Conservation (phyloP, 345 rosid species). For the Gossypium herbaceum region DNA sequence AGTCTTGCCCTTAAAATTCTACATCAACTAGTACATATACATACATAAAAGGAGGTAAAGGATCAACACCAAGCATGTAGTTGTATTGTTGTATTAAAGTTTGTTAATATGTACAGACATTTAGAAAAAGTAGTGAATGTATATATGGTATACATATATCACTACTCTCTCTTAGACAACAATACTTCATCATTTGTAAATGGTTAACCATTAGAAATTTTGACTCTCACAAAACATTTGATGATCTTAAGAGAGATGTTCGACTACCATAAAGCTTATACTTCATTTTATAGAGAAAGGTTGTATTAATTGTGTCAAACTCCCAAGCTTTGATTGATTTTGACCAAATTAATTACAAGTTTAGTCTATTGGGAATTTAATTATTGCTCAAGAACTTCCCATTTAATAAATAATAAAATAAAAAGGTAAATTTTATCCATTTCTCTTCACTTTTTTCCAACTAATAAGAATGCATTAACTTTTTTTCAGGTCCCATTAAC, state of each 20-base stretch:
- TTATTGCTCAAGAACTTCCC: no score
- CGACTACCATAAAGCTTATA: no score
- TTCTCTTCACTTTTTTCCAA: no score
- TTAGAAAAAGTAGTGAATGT: neutral
- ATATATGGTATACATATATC: neutral
- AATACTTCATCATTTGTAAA: neutral
- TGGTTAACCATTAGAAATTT: neutral
- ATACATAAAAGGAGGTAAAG: neutral
- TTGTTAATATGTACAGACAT: neutral
- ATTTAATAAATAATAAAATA: no score
- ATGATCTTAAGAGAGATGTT: neutral
- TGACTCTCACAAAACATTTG: neutral
- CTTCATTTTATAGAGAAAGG: no score
- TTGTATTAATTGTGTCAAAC: no score
- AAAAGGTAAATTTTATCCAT: no score
- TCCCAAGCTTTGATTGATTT: no score
- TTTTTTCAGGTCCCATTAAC: no score
- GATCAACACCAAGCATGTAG: neutral
- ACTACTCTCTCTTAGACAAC: neutral
- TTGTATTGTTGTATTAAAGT: neutral
- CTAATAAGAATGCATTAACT: no score
- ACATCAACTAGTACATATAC: neutral
- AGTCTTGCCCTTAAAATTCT: neutral
- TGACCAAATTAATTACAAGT: no score
- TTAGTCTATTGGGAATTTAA: no score